phyloP scores from a whole-genome alignment of 192 early-diverging fungal species.

The Haplosporangium gracile region DNA sequence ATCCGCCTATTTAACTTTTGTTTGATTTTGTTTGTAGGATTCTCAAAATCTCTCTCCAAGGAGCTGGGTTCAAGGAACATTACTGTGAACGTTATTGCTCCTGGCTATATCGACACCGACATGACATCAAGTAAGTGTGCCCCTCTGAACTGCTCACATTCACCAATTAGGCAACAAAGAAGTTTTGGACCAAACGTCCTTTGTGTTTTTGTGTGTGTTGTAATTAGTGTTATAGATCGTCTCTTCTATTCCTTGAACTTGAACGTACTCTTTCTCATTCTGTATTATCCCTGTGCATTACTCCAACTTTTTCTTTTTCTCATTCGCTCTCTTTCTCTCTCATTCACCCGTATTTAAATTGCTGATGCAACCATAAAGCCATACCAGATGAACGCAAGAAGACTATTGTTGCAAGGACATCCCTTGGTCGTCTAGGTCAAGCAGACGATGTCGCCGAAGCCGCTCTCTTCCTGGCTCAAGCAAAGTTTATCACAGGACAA shows the following conservation, averaged over 20 bases:
- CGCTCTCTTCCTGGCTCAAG: slow-evolving; percentile 68
- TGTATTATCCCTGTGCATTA: background rate
- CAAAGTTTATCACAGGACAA: slow-evolving; percentile 75
- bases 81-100: slow-evolving; percentile 86
- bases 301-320: background rate
- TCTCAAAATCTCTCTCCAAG: slow-evolving; percentile 85
- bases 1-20: background rate
- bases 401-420: slow-evolving; percentile 60
- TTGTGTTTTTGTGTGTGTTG: background rate
- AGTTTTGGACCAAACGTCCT: background rate
- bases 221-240: background rate
- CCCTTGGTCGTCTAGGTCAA: slow-evolving; percentile 68
- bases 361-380: slow-evolving; percentile 38
- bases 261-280: background rate
- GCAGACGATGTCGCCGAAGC: slow-evolving; percentile 73
- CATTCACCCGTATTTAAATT: background rate
- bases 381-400: slow-evolving; percentile 54
- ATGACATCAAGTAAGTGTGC: slow-evolving; percentile 71
- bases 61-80: slow-evolving; percentile 81
- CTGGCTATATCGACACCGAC: slow-evolving; percentile 89
- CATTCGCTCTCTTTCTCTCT: background rate
- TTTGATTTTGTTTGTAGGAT: slow-evolving; percentile 64
- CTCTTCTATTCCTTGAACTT: background rate
- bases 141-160: background rate
- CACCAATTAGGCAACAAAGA: background rate